Evolutionary conservation across 345 rosid genomes (phyloP).

Genomic region (Pistacia integerrima): DNA sequence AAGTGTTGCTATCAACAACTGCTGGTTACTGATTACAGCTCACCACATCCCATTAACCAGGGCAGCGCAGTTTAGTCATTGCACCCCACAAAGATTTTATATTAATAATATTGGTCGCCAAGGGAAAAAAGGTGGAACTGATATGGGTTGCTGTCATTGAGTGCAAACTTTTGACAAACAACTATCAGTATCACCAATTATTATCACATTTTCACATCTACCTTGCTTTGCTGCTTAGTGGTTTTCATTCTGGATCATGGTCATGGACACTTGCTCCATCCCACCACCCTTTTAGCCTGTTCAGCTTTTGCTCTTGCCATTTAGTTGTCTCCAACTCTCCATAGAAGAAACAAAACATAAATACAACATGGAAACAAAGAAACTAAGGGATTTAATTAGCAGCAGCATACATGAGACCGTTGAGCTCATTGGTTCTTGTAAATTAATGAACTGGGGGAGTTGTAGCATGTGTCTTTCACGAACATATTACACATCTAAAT

Average conservation of each 20-base stretch:
- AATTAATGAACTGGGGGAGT: background rate
- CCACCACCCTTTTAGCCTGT: background rate
- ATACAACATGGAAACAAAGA: background rate
- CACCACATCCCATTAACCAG: constrained; percentile 1
- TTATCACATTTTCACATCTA: background rate
- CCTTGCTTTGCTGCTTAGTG: background rate
- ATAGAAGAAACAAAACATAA: background rate
- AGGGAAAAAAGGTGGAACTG: background rate
- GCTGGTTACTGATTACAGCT: constrained; percentile 9
- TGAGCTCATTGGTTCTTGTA: background rate
- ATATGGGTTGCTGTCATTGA: background rate
- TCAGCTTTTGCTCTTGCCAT: background rate
- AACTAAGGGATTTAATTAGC: background rate
- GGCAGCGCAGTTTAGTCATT: background rate
- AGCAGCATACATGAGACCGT: background rate
- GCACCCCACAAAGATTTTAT: background rate
- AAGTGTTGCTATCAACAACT: background rate
- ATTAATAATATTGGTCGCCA: background rate
- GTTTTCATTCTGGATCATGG: background rate
- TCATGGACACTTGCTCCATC: background rate
- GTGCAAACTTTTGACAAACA: background rate
- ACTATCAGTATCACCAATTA: no score
- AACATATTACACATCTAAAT: background rate
- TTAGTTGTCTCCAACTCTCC: background rate
- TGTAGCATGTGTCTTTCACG: background rate